Base-by-base conservation (phyloP, 495 filamentous ascomycete genomes). In the Penicillium bovifimosum region DNA sequence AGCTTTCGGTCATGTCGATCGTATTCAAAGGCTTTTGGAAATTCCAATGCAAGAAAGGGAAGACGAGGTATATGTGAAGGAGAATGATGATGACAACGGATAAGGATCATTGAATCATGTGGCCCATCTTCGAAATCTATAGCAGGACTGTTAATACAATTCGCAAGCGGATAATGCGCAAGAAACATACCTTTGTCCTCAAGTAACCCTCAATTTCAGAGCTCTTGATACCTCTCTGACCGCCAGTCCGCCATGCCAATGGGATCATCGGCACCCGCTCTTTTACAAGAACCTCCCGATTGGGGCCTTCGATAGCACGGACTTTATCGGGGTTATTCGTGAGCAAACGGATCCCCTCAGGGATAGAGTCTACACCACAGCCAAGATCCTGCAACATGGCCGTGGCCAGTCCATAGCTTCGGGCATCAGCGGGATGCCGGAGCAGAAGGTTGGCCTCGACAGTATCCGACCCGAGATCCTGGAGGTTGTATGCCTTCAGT, bases 251-350 rank as follows among this genome's bases (percentile, higher is more conserved):
- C 93, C 93, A 98, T 9, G 88, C 88, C 46, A 96, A 68, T n/a
- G 93, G 93, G 34, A 97, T 82, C 93, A 98, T 98, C 1, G 91
- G 80, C 26, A 98, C 90, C 39, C 95, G 75, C 64, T 96, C 91
- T 56, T 83, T 90, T 6, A 98, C 92, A 41, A 83, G 78, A 5
- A 97, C 77, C 72, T 96, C 91, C 17, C 90, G 76, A 53, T 87
- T 86, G 0, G 90, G 88, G 0, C 93, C 93, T 62, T 98, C 93
- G 7, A 98, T 88, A 2, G 93, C 93, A 20, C 90, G 79, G 28
- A 97, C 85, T 75, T 98, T 98, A 57, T 98, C 93, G 0, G 93
- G 93, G 62, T 98, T 98, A 67, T 98, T 98, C n/a, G 93, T 98
- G 53, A 98, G 72, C 31, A 98, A 68, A 49, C 88, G 74, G 42